Base-by-base conservation (phyloP, 176 grass and related monocot species). In the Eleusine coracana region DNA sequence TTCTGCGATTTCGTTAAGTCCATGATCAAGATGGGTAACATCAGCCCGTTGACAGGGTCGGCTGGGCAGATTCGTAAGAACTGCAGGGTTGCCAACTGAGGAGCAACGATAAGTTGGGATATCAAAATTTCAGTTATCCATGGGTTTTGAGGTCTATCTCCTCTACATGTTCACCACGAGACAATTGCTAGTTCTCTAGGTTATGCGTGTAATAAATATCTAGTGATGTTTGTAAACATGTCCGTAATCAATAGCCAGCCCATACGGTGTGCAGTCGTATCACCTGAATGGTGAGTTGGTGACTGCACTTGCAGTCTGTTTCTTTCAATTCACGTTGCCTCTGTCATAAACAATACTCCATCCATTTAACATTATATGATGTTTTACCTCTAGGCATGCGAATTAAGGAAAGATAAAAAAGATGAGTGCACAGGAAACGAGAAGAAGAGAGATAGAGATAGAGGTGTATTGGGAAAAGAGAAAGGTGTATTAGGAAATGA, bases 11-110 rank as follows among this genome's bases (percentile, higher is more conserved):
- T 98, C 31, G 72, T 9, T 8, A 70, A 51, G 36, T 94, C 95
- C 55, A 98, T 98, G 88, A 31, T 94, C 59, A 98, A 91, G 82
- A 94, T 98, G 95, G 92, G 95, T 11, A 93, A 78, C 69, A 91
- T 93, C 16, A 80, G 69, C 10, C 86, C 95, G 0, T 85, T 93
- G 60, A 89, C 75, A n/a, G 92, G 86, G 0, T 75, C 84, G 9
- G 76, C 67, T n/a, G 83, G 93, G 1, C 50, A 96, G 79, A 63
- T 96, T 65, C 88, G 93, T 60, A 78, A 73, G 66, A 91, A 88
- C 75, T 96, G 90, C 80, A 88, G 86, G 75, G 86, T 84, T 81
- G 72, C 31, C 5, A 92, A 95, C 45, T 90, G 41, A 64, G 25
- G 25, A 37, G 13, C 8, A 38, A 34, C 42, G 28, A 45, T 16